phyloP scores from a whole-genome alignment of 371 early-diverging fungal species.

The Actinomucor elegans region DNA sequence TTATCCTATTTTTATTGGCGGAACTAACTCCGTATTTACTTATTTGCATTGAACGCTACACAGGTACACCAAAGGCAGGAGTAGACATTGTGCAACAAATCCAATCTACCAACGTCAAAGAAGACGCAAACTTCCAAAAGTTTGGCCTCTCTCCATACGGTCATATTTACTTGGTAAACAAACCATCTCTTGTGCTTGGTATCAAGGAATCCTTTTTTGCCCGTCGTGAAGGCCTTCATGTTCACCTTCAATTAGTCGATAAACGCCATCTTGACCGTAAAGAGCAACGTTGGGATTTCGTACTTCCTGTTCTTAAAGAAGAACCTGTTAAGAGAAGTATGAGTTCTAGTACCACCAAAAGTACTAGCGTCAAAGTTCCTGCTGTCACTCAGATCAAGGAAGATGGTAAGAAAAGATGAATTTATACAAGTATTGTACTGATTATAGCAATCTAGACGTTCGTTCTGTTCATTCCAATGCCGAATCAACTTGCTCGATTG shows the following conservation, averaged over 20 bases:
- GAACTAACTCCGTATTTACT: slow-evolving; percentile 7
- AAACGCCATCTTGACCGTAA: slow-evolving; percentile 37
- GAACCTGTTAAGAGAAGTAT: slow-evolving; percentile 10
- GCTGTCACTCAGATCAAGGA: slow-evolving; percentile 37
- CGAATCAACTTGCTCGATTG: slow-evolving; percentile 27
- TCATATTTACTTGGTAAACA: slow-evolving; percentile 42
- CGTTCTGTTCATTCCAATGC: slow-evolving; percentile 33
- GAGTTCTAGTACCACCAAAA: slow-evolving; percentile 21
- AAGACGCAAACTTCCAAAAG: slow-evolving; percentile 26
- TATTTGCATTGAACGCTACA: slow-evolving; percentile 9
- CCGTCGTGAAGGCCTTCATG: slow-evolving; percentile 48
- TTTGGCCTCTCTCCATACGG: slow-evolving; percentile 42
- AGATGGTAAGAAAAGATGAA: slow-evolving; percentile 28
- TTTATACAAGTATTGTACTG: not conserved
- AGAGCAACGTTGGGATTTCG: slow-evolving; percentile 52
- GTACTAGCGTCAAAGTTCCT: slow-evolving; percentile 3
- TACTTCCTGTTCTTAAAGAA: slow-evolving; percentile 34
- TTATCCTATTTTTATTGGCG: not conserved
- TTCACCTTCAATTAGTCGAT: slow-evolving; percentile 44
- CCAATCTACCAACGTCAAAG: slow-evolving; percentile 24
- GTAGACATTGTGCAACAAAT: slow-evolving; percentile 51
- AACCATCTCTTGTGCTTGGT: slow-evolving; percentile 50
- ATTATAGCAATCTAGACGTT: slow-evolving; percentile 20
- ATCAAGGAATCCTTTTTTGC: slow-evolving; percentile 52
- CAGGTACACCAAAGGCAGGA: slow-evolving; percentile 48